Evolutionary conservation across 2,329 filamentous ascomycete genomes (phyloP), one percentile per base, ranked within the genome.

Genomic region (Fusarium sulawesiense): DNA sequence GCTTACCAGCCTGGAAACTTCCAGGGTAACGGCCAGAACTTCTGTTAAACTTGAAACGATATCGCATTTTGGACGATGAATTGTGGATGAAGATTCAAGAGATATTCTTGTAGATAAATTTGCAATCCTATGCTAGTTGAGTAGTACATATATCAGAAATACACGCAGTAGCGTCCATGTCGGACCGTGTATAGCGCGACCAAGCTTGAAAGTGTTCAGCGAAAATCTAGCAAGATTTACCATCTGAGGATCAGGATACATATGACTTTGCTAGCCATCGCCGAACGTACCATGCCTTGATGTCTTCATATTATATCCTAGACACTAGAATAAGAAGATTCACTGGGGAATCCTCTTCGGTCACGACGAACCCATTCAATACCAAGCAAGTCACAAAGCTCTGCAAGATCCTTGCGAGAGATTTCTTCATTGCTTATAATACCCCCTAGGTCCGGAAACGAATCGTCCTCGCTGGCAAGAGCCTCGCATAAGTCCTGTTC

Each of bases 1-100:
- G 66, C 66, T 23, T 69, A 69, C 32, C 66, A 69, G 20, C 3
- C 66, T 23, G 66, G 66, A 11, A 61, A 21, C 9, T 69, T 69
- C 14, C 64, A 23, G 11, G 60, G 66, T 2, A 69, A 69, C n/a
- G 66, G 66, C 10, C 66, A 70, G 40, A 64, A 63, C 58, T 2
- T 2, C 13, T 64, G 60, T 18, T 64, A 56, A 63, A n/a, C 21
- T 25, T 44, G 14, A 13, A 16, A 23, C 9, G 3, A 23, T 7
- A 4, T 16, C 13, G 6, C 6, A 23, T 44, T 21, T 11, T 16
- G 41, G 20, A 7, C 8, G 20, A 44, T 23, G 21, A 21, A 23
- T 3, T 44, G 4, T 14, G 9, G 13, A 21, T 23, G 21, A 18
- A 16, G 41, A 23, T 7, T 6, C 6, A n/a, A 37, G 10, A 11